Percentiles rank a stretch among this genome's conserved stretches.
These are phyloP conservation scores for Mucor saturninus DNA, from an alignment of 371 early-diverging fungal genomes.

Conservation along the genomic window DNA sequence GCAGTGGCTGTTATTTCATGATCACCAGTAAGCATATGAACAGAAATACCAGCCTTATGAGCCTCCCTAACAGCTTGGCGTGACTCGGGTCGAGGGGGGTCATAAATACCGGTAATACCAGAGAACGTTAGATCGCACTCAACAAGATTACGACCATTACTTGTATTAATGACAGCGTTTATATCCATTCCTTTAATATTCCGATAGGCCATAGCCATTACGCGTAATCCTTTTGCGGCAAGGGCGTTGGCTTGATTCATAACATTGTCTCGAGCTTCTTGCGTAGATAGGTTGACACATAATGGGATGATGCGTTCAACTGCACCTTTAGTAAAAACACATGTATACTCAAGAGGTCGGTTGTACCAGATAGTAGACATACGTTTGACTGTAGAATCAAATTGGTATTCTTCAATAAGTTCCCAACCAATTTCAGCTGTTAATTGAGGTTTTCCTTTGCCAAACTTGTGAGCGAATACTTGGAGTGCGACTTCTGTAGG, in stretches of 20 bases:
- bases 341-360: conserved; percentile 17
- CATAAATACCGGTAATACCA: conserved; percentile 90
- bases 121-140: conserved; percentile 79
- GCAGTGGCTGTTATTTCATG: conserved; percentile 90
- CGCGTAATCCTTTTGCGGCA: conserved; percentile 50
- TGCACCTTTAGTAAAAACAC: conserved; percentile 67
- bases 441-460: conserved; percentile 62
- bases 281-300: conserved; percentile 45
- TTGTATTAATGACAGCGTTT: not conserved
- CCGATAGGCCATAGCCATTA: conserved; percentile 69
- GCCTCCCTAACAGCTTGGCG: conserved; percentile 80
- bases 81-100: conserved; percentile 84
- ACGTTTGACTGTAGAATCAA: conserved; percentile 81
- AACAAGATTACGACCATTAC: conserved; percentile 22
- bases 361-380: conserved; percentile 62
- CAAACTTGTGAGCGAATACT: conserved; percentile 71
- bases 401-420: conserved; percentile 73
- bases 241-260: conserved; percentile 27
- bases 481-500: conserved; percentile 79
- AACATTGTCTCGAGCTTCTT: conserved; percentile 23
- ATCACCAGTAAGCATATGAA: conserved; percentile 95
- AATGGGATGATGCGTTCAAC: conserved; percentile 70
- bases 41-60: conserved; percentile 89
- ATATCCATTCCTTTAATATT: conserved; percentile 18
- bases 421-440: conserved; percentile 50